Percentiles rank a stretch among this genome's conserved stretches.
phyloP scores from a whole-genome alignment of 805 yeast genomes.

The Wickerhamiella kazuoi region DNA sequence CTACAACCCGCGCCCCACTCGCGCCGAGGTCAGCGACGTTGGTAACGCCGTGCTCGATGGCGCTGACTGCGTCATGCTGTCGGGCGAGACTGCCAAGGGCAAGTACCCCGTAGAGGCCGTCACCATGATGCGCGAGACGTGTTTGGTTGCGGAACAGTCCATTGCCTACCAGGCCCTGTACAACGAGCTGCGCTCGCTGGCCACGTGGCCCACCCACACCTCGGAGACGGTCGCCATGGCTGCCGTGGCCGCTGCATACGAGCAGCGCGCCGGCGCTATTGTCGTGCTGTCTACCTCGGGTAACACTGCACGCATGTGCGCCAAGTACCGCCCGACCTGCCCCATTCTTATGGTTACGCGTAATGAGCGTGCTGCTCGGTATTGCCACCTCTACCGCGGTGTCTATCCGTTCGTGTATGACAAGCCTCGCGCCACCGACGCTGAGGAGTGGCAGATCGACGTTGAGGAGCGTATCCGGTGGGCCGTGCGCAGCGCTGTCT shows the following conservation, averaged over 20 bases:
- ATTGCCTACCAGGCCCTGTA: conserved; percentile 68
- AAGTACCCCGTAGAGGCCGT: conserved; percentile 96
- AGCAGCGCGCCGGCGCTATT: conserved; percentile 92
- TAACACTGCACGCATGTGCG: conserved; percentile 82
- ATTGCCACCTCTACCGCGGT: conserved; percentile 93
- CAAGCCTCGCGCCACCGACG: conserved; percentile 31
- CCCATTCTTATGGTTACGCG: conserved; percentile 98
- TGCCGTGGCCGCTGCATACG: conserved; percentile 90
- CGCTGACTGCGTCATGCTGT: conserved; percentile 99
- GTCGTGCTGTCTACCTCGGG: conserved; percentile 92
- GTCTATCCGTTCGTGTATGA: conserved; percentile 90
- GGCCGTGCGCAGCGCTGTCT: conserved; percentile 81
- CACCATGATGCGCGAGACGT: conserved; percentile 96
- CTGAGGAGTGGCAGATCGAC: conserved; percentile 85
- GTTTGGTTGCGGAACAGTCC: conserved; percentile 91
- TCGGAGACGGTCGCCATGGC: conserved; percentile 95
- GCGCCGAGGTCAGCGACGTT: conserved; percentile 98
- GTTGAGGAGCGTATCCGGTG: conserved; percentile 86
- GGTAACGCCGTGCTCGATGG: conserved; percentile 99
- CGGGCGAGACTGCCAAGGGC: conserved; percentile 99
- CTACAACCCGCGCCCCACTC: conserved; percentile 98
- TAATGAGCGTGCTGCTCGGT: conserved; percentile 84
- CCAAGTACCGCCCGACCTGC: conserved; percentile 94
- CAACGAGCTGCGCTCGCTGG: conserved; percentile 74
- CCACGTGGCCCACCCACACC: conserved; percentile 78